Evolutionary conservation across 441 rosid genomes (phyloP), one percentile per base, ranked within the genome.

Genomic region (Manihot esculenta): DNA sequence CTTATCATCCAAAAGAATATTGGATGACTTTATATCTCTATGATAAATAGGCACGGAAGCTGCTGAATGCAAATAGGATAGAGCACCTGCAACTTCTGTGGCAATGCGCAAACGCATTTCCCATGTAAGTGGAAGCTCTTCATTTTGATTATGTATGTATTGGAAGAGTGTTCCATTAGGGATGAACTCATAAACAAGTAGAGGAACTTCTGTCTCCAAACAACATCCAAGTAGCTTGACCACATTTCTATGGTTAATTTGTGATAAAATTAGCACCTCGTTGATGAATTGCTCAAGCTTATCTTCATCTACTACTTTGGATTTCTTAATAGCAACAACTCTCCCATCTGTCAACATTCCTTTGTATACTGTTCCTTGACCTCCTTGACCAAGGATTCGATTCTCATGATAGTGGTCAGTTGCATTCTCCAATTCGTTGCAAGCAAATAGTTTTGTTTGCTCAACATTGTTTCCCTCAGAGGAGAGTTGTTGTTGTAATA

Each of bases 281-380:
- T 73, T 66, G 27, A 73, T 67, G n/a, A 73, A 73, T 10, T 73
- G 61, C 3, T 49, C 66, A 24, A 73, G 60, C 69, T 72, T 35
- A 7, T 35, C 41, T 35, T 65, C 66, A 42, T 72, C 74, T 9
- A 72, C 53, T 17, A 63, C 47, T 51, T 63, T 63, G 8, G 74
- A 63, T 26, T 72, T 72, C 54, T 72, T 63, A 51, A 72, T 26
- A 44, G 74, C 74, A 0, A 72, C 69, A 42, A 72, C 54, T 24
- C 69, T 63, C 55, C 69, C 74, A 44, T 72, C 74, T 3, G 44
- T 64, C 53, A 72, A 63, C 74, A 72, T 72, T 63, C 74, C 74
- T 44, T 72, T 72, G 45, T 63, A 72, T 4, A 72, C 69, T 3
- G 74, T 72, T 18, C 74, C 74, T 42, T 63, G 74, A 41, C 74